These are phyloP conservation scores for Tricladium varicosporioides DNA, from an alignment of 2,329 filamentous ascomycete species.

Conservation along the genomic window DNA sequence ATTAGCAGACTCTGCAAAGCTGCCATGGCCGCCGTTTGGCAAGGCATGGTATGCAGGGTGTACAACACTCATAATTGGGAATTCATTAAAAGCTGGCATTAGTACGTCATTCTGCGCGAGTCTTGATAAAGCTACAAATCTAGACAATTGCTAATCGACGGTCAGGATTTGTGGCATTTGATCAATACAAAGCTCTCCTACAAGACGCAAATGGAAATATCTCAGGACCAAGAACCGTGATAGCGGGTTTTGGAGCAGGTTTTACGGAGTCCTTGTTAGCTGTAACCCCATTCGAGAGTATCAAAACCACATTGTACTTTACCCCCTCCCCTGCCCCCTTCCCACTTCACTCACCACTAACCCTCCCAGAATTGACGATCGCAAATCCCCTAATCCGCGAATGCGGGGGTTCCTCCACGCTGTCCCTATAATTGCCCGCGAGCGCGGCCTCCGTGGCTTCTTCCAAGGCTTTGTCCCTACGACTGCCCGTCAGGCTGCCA, in stretches of 20 bases:
- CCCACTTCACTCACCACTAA: background rate
- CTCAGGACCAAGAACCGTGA: constrained; percentile 83
- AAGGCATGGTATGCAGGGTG: constrained; percentile 96
- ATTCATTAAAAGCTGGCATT: constrained; percentile 93
- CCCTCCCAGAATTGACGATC: constrained; percentile 77
- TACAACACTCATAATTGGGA: constrained; percentile 94
- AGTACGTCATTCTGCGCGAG: constrained; percentile 52
- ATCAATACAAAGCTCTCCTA: constrained; percentile 84
- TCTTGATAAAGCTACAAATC: background rate
- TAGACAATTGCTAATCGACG: constrained; percentile 1
- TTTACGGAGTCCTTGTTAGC: constrained; percentile 91
- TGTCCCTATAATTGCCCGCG: constrained; percentile 79
- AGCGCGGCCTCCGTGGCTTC: constrained; percentile 87
- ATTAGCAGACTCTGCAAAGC: constrained; percentile 77
- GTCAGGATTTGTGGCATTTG: constrained; percentile 87
- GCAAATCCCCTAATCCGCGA: constrained; percentile 79
- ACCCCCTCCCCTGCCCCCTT: background rate
- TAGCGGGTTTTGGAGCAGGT: constrained; percentile 91
- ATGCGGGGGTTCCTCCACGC: constrained; percentile 93
- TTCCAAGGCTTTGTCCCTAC: constrained; percentile 97
- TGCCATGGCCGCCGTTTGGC: constrained; percentile 93
- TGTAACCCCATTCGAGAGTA: constrained; percentile 95
- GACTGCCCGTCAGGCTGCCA: constrained; percentile 90
- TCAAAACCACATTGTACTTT: constrained; percentile 84
- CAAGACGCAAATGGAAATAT: constrained; percentile 84